Percentiles rank a stretch among this genome's conserved stretches.
phyloP scores from a whole-genome alignment of 495 filamentous ascomycete species.

The Penicillium soppii region DNA sequence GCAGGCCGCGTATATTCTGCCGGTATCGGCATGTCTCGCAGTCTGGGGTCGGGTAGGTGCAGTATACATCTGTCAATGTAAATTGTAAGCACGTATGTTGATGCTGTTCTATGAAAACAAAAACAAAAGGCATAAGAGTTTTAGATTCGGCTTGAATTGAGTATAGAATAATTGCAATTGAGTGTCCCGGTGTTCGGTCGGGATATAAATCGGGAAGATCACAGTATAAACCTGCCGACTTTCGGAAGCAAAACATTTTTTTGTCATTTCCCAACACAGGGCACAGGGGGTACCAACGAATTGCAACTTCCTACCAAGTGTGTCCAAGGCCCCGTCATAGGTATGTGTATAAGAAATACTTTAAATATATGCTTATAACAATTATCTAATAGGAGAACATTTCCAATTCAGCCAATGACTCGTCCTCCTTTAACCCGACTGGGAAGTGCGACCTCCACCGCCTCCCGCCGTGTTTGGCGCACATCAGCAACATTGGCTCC shows the following conservation, averaged over 20 bases:
- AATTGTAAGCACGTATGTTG: too few relatives aligned
- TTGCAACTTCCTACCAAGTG: not conserved
- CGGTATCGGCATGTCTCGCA: constrained; percentile 1
- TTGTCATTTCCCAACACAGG: not conserved
- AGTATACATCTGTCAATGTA: constrained; percentile 1
- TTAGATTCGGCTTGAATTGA: too few relatives aligned
- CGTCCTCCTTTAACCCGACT: constrained; percentile 40
- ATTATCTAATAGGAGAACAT: too few relatives aligned
- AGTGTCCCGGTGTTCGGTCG: not conserved
- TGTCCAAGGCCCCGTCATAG: not conserved
- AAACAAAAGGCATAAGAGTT: too few relatives aligned
- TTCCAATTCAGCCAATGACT: constrained; percentile 23
- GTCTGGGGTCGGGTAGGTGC: not conserved
- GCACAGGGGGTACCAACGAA: constrained; percentile 1
- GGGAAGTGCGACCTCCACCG: constrained; percentile 37
- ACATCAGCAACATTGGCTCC: constrained; percentile 44
- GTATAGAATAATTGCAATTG: not conserved
- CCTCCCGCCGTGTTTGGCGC: constrained; percentile 37
- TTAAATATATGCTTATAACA: not conserved
- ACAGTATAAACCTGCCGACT: constrained; percentile 1
- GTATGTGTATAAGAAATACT: not conserved
- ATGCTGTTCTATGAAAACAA: too few relatives aligned
- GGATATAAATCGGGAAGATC: not conserved
- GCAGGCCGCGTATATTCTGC: not conserved
- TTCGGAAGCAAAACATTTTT: constrained; percentile 1